Conservation (phyloP, 495 filamentous ascomycete genomes). For the Penicillium crystallinum region DNA sequence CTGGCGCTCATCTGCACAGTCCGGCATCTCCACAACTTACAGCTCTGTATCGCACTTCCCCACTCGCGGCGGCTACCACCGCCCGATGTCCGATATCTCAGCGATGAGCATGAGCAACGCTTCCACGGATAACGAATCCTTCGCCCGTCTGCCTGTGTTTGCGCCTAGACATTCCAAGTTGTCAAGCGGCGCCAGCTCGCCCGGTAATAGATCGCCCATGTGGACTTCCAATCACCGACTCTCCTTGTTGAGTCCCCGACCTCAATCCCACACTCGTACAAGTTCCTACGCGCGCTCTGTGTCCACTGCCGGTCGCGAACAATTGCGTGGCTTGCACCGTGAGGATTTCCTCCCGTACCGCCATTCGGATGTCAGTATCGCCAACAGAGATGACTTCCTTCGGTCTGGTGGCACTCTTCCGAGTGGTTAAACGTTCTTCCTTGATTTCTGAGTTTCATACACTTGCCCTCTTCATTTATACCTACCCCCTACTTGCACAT, state of each 20-base stretch:
- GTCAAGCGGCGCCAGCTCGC: constrained; percentile 5
- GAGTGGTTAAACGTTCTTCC: not conserved
- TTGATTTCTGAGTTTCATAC: not conserved
- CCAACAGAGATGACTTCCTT: constrained; percentile 38
- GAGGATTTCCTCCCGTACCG: constrained; percentile 38
- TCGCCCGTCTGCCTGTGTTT: constrained; percentile 34
- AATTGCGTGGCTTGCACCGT: constrained; percentile 34
- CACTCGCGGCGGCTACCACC: constrained; percentile 14
- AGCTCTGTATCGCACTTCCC: constrained; percentile 26
- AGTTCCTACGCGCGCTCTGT: constrained; percentile 22
- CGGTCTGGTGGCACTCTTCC: constrained; percentile 17
- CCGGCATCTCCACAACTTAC: constrained; percentile 35
- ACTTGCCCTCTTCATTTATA: not conserved
- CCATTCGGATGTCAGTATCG: constrained; percentile 39
- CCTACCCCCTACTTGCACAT: constrained; percentile 1
- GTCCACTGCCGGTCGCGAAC: constrained; percentile 32
- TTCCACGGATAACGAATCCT: constrained; percentile 32
- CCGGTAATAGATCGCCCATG: constrained; percentile 16
- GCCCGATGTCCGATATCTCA: constrained; percentile 26
- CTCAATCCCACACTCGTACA: constrained; percentile 10
- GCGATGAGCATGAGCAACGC: constrained; percentile 28
- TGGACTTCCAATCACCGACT: constrained; percentile 8
- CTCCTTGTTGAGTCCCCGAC: constrained; percentile 12
- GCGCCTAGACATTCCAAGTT: constrained; percentile 28
- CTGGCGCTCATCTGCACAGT: constrained; percentile 36